A percentile compares a stretch with the other conserved stretches of the same genome.
Evolutionary conservation across 768 basidiomycete species (phyloP).

Genomic region (Macrolepiota albuminosa): DNA sequence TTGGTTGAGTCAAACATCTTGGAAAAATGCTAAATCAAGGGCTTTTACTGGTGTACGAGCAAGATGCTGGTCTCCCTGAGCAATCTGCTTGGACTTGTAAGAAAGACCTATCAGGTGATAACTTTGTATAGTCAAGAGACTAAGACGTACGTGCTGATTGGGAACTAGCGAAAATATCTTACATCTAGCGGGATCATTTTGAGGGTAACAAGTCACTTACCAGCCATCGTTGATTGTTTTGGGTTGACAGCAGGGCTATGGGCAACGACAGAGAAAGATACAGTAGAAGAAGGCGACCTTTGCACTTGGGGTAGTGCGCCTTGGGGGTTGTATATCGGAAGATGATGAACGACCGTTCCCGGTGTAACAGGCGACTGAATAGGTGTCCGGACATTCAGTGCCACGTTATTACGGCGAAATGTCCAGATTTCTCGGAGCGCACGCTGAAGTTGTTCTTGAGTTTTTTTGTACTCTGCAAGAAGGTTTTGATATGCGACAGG

Average conservation of each 20-base stretch:
- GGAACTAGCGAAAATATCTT: neutral
- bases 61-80: neutral
- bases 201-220: neutral
- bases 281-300: neutral
- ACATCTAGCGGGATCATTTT: neutral
- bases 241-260: neutral
- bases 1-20: neutral
- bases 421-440: conserved; percentile 17
- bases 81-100: neutral
- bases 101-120: neutral
- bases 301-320: neutral
- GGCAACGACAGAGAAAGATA: neutral
- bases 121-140: no score
- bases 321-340: neutral
- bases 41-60: neutral
- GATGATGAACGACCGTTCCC: neutral
- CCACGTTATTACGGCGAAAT: conserved; percentile 13
- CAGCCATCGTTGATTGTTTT: neutral
- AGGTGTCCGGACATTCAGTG: neutral
- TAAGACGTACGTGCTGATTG: neutral
- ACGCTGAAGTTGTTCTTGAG: conserved; percentile 11
- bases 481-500: conserved; percentile 15
- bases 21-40: neutral
- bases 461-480: conserved; percentile 14
- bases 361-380: conserved; percentile 2